Evolutionary conservation across 2,329 filamentous ascomycete genomes (phyloP), one percentile per base, ranked within the genome.

Genomic region (Xylariaceae sp.): DNA sequence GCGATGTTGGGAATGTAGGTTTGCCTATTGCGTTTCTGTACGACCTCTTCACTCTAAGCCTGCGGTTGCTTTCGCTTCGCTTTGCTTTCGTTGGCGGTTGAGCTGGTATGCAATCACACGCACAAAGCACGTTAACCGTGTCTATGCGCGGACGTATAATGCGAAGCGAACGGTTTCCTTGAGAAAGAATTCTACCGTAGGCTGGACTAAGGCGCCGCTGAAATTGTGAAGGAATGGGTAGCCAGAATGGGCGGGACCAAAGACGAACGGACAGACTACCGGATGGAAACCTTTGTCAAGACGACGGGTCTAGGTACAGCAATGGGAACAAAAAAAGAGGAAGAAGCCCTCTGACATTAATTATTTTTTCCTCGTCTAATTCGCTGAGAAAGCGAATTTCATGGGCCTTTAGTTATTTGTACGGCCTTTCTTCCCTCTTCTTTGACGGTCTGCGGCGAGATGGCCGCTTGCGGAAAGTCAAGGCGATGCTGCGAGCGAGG

Each of bases 381-480:
- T 15, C 43, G 57, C 53, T 50, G 50, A 63, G 57, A 65, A 64
- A 64, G 61, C 58, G 30, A 54, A 61, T 56, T n/a, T 53, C 57
- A 56, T 65, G 61, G 63, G 53, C 37, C 45, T 54, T 60, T 53
- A 56, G 61, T 67, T 66, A 65, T 68, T 67, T 68, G 65, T 67
- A 67, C 41, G 51, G 57, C 54, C 57, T 63, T 61, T 51, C 49
- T 51, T 19, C 59, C 46, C 53, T 47, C 46, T 59, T 57, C 61
- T 63, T 67, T 65, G 60, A 56, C 50, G 36, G 51, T 57, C 41
- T 42, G 58, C 49, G 55, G 58, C 34, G 30, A 48, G 54, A 64
- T 61, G 61, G 61, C 65, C 66, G 66, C 62, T 59, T 68, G 61
- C 66, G 65, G 65, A 66, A 65, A 56, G 53, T 43, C 51, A 57